A percentile compares a stretch with the other conserved stretches of the same genome.
Evolutionary conservation across 352 stramenopile genomes (phyloP).

Genomic region (Phytophthora tubulina): DNA sequence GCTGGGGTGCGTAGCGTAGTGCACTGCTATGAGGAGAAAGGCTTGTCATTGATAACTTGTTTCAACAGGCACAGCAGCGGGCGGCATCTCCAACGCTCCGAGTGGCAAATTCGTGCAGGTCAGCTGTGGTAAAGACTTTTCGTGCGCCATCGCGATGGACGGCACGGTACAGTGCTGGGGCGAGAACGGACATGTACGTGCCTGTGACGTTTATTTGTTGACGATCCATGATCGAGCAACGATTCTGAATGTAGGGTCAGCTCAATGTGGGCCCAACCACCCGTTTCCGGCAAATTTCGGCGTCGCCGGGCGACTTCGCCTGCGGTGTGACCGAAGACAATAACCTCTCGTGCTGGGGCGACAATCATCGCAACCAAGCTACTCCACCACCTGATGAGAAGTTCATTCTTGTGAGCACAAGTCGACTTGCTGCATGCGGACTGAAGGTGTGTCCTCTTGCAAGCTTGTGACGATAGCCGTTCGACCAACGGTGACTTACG

Average conservation of each 20-base stretch:
- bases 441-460: conserved; percentile 48
- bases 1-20: conserved; percentile 60
- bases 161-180: conserved; percentile 71
- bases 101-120: conserved; percentile 80
- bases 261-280: conserved; percentile 48
- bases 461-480: not conserved
- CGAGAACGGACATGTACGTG: conserved; percentile 63
- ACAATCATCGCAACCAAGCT: conserved; percentile 75
- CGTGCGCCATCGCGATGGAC: conserved; percentile 63
- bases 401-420: conserved; percentile 77
- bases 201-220: conserved; percentile 4
- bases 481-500: conserved; percentile 10
- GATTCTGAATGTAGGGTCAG: conserved; percentile 49
- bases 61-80: conserved; percentile 43
- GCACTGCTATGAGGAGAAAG: not conserved
- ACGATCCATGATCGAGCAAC: conserved; percentile 1
- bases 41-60: not conserved
- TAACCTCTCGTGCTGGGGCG: conserved; percentile 74
- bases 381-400: conserved; percentile 52
- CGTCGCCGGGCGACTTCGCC: conserved; percentile 66
- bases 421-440: conserved; percentile 67
- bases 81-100: conserved; percentile 49
- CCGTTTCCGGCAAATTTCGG: conserved; percentile 73
- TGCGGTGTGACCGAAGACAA: conserved; percentile 72
- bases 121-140: conserved; percentile 76